Percentiles rank a stretch among this genome's conserved stretches.
Evolutionary conservation across 176 grass and related monocot species (phyloP).

Genomic region (Aechmea fasciata): DNA sequence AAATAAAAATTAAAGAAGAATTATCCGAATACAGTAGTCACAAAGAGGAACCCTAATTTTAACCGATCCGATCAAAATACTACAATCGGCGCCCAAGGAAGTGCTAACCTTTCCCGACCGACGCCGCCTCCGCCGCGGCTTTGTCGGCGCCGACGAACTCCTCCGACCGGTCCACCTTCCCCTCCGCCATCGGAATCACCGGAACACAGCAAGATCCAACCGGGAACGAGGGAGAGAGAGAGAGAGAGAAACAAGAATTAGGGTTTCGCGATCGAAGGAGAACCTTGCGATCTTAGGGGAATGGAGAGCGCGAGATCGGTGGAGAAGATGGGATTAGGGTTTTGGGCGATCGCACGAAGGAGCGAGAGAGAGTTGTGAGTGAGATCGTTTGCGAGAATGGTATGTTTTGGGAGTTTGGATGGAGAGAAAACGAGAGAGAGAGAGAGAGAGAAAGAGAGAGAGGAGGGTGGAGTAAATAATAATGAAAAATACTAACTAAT

Average conservation of each 20-base stretch:
- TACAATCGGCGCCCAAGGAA: too few species aligned
- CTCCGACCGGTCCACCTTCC: conserved; percentile 64
- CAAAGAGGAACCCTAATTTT: too few species aligned
- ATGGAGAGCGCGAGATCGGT: neutral
- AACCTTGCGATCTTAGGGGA: conserved; percentile 7
- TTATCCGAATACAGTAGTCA: too few species aligned
- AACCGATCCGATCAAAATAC: too few species aligned
- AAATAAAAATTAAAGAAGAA: conserved; percentile 1
- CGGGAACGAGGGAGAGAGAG: conserved; percentile 1
- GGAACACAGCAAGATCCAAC: conserved; percentile 27
- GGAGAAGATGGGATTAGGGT: conserved; percentile 36
- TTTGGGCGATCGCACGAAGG: conserved; percentile 20
- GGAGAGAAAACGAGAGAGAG: too few species aligned
- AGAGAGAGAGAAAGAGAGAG: too few species aligned
- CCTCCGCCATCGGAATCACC: conserved; percentile 47
- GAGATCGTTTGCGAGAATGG: neutral
- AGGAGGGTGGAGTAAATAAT: too few species aligned
- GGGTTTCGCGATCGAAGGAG: conserved; percentile 43
- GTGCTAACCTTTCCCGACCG: conserved; percentile 49
- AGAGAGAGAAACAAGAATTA: conserved; percentile 26
- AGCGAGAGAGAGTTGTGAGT: neutral
- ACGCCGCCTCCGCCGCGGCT: conserved; percentile 5
- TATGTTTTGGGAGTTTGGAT: too few species aligned
- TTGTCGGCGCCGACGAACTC: conserved; percentile 29
- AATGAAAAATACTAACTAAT: too few species aligned